Evolutionary conservation across 805 yeast species (phyloP).

Genomic region (Kodamaea kakaduensis): DNA sequence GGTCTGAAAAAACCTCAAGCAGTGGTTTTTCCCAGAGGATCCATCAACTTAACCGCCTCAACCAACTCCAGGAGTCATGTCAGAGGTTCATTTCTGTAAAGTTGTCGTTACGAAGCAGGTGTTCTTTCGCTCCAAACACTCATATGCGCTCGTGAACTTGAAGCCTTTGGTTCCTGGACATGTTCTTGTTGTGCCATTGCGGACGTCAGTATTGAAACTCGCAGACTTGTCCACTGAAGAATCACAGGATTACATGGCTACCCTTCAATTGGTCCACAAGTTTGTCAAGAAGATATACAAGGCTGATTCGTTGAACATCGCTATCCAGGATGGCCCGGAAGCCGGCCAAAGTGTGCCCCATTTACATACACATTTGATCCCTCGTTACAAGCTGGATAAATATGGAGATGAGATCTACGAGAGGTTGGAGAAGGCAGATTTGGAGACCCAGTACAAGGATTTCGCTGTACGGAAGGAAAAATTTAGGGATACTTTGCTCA

Average conservation of each 20-base stretch:
- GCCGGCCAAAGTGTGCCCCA: constrained; percentile 98
- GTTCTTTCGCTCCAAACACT: constrained; percentile 52
- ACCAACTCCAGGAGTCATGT: too few species aligned
- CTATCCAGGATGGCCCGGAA: constrained; percentile 94
- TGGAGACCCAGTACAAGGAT: constrained; percentile 31
- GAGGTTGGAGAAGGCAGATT: constrained; percentile 54
- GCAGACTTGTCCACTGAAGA: constrained; percentile 72
- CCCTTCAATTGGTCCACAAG: constrained; percentile 66
- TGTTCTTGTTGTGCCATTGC: constrained; percentile 75
- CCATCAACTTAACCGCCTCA: too few species aligned
- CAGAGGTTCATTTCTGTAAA: constrained; percentile 45
- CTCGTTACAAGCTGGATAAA: constrained; percentile 60
- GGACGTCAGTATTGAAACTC: constrained; percentile 57
- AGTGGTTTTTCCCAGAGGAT: too few species aligned
- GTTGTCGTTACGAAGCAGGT: constrained; percentile 58
- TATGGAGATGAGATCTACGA: constrained; percentile 70
- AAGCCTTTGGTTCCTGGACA: constrained; percentile 95
- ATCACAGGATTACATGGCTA: constrained; percentile 67
- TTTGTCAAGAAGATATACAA: constrained; percentile 64
- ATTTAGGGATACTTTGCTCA: constrained; percentile 1
- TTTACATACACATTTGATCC: constrained; percentile 89
- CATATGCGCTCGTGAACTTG: constrained; percentile 85
- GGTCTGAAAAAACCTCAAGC: too few species aligned
- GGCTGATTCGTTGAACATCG: constrained; percentile 82
- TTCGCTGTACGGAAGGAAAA: constrained; percentile 24